A percentile compares a stretch with the other conserved stretches of the same genome.
These are phyloP conservation scores for Pseudocercospora pini-densiflorae DNA, from an alignment of 2,329 filamentous ascomycete genomes.

Conservation along the genomic window DNA sequence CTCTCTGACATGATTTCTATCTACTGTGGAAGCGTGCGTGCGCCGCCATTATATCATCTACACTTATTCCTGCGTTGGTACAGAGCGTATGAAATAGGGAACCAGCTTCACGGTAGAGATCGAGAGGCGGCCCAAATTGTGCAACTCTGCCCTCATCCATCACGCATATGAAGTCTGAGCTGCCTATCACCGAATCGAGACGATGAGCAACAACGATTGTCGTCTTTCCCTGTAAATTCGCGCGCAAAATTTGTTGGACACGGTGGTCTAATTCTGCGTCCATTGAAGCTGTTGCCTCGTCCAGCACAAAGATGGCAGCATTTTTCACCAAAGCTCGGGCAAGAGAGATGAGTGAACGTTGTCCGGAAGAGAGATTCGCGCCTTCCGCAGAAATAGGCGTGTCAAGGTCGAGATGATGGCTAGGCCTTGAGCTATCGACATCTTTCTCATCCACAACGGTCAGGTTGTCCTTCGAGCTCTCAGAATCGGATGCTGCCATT, in stretches of 20 bases:
- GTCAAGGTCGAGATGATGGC: too few relatives aligned
- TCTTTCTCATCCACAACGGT: conserved; percentile 51
- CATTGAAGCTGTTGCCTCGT: conserved; percentile 53
- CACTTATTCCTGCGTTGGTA: too few relatives aligned
- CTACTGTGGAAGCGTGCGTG: too few relatives aligned
- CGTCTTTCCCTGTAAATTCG: conserved; percentile 53
- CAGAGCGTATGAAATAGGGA: conserved; percentile 43
- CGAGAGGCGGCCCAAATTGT: too few relatives aligned
- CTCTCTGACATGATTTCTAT: too few relatives aligned
- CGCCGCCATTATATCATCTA: too few relatives aligned
- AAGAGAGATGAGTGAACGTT: conserved; percentile 42
- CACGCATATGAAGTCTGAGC: conserved; percentile 80
- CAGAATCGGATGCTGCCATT: conserved; percentile 35
- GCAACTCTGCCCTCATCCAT: conserved; percentile 66
- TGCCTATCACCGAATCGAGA: conserved; percentile 71
- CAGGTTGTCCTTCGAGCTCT: conserved; percentile 29
- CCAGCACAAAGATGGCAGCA: conserved; percentile 51
- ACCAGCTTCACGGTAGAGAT: too few relatives aligned
- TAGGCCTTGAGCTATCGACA: conserved; percentile 27
- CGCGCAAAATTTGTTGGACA: conserved; percentile 48
- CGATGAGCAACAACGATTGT: conserved; percentile 80
- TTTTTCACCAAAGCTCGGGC: conserved; percentile 52
- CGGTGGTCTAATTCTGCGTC: conserved; percentile 51
- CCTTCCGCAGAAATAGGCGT: too few relatives aligned
- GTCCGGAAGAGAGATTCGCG: too few relatives aligned